These are phyloP conservation scores for Taphrina populina DNA, from an alignment of 1,139 yeast species.

Conservation along the genomic window DNA sequence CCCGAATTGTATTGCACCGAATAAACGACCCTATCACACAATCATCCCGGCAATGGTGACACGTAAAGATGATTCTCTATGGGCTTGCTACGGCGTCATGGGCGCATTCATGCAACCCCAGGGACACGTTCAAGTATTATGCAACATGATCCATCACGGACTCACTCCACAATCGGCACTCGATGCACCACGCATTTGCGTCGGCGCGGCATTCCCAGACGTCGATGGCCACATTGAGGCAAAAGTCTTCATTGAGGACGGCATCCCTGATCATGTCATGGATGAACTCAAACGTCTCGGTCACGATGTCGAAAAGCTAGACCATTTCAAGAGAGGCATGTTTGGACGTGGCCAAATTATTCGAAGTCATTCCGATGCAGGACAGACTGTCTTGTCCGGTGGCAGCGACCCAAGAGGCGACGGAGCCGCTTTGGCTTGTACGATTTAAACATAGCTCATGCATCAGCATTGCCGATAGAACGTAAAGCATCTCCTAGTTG, in stretches of 20 bases:
- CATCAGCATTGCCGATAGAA: background rate
- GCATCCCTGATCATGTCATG: slow-evolving; percentile 52
- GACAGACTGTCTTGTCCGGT: slow-evolving; percentile 56
- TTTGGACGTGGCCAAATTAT: slow-evolving; percentile 67
- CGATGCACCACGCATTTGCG: slow-evolving; percentile 72
- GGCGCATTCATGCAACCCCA: slow-evolving; percentile 89
- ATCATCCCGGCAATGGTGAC: slow-evolving; percentile 81
- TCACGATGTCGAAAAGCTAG: slow-evolving; percentile 55
- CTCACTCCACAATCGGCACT: slow-evolving; percentile 71
- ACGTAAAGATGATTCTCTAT: slow-evolving; percentile 47
- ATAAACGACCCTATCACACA: slow-evolving; percentile 78
- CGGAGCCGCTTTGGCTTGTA: slow-evolving; percentile 65
- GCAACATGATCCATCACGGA: slow-evolving; percentile 63
- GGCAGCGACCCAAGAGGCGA: slow-evolving; percentile 82
- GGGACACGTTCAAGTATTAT: slow-evolving; percentile 75
- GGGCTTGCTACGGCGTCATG: slow-evolving; percentile 78
- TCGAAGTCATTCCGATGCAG: slow-evolving; percentile 47
- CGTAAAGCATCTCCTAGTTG: slow-evolving; percentile 2
- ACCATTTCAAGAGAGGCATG: slow-evolving; percentile 50
- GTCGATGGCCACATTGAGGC: slow-evolving; percentile 54
- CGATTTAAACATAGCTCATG: background rate
- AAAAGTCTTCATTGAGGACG: slow-evolving; percentile 65
- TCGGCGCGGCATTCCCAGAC: slow-evolving; percentile 52
- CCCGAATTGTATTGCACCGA: slow-evolving; percentile 63
- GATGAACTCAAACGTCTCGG: slow-evolving; percentile 55